Evolutionary conservation across 139 green algal genomes (phyloP).

Genomic region (Chlorella sp.): DNA sequence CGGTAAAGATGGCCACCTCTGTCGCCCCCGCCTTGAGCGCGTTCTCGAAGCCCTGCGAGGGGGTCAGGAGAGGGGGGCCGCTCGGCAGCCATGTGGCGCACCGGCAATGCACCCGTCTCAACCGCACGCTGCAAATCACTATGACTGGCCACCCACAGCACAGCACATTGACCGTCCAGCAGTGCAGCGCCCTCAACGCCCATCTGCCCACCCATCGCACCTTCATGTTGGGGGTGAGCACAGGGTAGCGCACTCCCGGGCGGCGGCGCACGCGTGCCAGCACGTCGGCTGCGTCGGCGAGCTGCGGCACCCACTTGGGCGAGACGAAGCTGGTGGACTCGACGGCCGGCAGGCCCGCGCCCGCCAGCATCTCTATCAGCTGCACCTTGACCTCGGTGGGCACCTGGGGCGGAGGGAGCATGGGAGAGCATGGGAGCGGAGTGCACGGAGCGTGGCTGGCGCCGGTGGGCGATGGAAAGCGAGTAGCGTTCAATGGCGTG

Average conservation of each 20-base stretch:
- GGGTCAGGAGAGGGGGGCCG: background rate
- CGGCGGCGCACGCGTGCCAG: conserved; percentile 53
- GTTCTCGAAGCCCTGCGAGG: conserved; percentile 73
- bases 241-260: conserved; percentile 68
- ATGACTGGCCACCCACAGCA: too few species aligned
- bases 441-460: too few species aligned
- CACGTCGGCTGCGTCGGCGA: conserved; percentile 82
- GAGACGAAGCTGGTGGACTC: conserved; percentile 91
- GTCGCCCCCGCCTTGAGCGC: conserved; percentile 74
- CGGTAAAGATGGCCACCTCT: conserved; percentile 90
- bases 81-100: too few species aligned
- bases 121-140: too few species aligned
- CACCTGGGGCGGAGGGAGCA: too few species aligned
- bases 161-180: too few species aligned
- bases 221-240: conserved; percentile 89
- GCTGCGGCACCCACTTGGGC: conserved; percentile 90
- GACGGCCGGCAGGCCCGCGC: conserved; percentile 65
- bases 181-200: too few species aligned
- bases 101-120: too few species aligned
- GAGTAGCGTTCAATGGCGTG: too few species aligned
- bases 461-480: too few species aligned
- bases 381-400: conserved; percentile 72
- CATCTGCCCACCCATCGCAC: too few species aligned
- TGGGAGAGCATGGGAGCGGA: too few species aligned
- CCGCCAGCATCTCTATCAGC: conserved; percentile 70